These are phyloP conservation scores for Colletotrichum chrysophilum DNA, from an alignment of 2,329 filamentous ascomycete genomes.

Conservation along the genomic window DNA sequence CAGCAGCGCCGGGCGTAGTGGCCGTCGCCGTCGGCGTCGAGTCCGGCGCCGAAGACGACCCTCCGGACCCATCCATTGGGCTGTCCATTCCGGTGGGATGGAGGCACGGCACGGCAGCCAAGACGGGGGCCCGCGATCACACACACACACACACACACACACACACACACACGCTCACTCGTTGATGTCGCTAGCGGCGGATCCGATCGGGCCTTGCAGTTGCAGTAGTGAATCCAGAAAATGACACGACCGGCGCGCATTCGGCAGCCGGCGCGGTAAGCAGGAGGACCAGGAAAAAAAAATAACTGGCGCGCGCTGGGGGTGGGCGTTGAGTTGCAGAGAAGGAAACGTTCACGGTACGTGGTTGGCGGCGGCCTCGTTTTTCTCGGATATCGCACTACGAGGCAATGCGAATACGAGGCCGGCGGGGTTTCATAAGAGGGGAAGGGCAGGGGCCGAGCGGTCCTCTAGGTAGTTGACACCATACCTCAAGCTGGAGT, in stretches of 20 bases:
- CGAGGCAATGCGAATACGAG: constrained; percentile 14
- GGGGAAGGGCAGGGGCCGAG: background rate
- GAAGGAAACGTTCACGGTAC: constrained; percentile 3
- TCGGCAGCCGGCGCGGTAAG: background rate
- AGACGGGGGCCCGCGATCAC: background rate
- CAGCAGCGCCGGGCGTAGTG: constrained; percentile 1
- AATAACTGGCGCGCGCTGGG: background rate
- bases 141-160: background rate
- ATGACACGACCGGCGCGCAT: background rate
- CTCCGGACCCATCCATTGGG: constrained; percentile 20
- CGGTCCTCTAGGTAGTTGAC: background rate
- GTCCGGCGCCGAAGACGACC: constrained; percentile 13
- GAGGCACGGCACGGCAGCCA: background rate
- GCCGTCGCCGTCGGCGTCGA: constrained; percentile 16
- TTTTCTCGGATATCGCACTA: constrained; percentile 16
- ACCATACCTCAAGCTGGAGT: background rate
- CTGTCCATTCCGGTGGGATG: constrained; percentile 8
- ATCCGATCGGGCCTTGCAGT: background rate
- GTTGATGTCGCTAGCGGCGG: background rate
- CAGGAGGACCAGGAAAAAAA: background rate
- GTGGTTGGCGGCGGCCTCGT: constrained; percentile 19
- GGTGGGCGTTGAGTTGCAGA: constrained; percentile 1
- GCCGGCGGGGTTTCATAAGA: background rate
- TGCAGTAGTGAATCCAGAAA: background rate
- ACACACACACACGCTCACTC: background rate